These are phyloP conservation scores for Leishmania guyanensis DNA, from an alignment of 208 protist species.

Conservation along the genomic window DNA sequence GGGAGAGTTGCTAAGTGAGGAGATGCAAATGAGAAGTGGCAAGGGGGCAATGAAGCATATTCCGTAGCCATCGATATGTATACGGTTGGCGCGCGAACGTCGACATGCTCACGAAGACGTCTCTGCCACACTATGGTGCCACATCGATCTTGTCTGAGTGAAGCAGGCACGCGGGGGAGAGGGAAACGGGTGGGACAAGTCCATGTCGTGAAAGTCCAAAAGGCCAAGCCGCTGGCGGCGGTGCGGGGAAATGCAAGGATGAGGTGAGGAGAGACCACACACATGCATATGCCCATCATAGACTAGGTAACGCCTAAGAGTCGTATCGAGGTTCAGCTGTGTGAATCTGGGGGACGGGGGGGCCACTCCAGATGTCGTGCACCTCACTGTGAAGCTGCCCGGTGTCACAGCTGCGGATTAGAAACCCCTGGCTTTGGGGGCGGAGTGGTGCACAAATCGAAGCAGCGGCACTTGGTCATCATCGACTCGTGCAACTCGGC, in stretches of 20 bases:
- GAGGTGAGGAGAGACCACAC: not conserved
- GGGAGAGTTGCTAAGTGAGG: not conserved
- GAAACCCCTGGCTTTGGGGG: not conserved
- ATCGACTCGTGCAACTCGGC: conserved; percentile 14
- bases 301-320: not conserved
- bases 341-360: not conserved
- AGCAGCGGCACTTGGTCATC: conserved; percentile 18
- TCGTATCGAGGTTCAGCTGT: not conserved
- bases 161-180: not conserved
- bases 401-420: not conserved
- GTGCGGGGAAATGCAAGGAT: not conserved
- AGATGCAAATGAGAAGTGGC: not conserved
- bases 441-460: conserved; percentile 4
- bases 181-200: not conserved
- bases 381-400: not conserved
- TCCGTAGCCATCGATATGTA: not conserved
- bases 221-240: not conserved
- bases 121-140: not conserved
- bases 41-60: not conserved
- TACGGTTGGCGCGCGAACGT: not conserved
- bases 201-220: too few species aligned
- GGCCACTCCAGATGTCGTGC: not conserved
- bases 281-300: not conserved
- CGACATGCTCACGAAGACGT: not conserved
- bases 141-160: not conserved